Conservation (phyloP, 31 red algal species). For the Pterothamnion heteromorphum region DNA sequence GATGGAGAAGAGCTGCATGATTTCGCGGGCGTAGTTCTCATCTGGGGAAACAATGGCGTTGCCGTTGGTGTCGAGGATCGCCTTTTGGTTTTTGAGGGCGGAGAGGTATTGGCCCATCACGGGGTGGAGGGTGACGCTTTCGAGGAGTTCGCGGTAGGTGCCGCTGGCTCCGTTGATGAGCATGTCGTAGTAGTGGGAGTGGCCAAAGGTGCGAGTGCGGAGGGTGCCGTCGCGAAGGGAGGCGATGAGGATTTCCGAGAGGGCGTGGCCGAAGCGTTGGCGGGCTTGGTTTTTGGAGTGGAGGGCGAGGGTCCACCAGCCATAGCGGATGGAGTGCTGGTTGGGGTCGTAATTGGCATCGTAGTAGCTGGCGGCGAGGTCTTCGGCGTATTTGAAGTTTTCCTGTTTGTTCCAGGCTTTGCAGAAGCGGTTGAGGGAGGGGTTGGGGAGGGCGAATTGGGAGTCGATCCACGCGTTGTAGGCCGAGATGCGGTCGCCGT, state of each 20-base stretch:
- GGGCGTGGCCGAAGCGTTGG: neutral
- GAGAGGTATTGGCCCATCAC: neutral
- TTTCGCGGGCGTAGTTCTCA: slow-evolving; percentile 19
- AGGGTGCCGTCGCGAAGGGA: neutral
- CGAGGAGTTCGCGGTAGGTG: neutral
- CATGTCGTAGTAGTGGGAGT: neutral
- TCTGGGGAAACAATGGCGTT: neutral
- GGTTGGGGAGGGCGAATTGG: too few species aligned
- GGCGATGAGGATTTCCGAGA: neutral
- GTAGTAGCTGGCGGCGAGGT: too few species aligned
- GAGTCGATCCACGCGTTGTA: neutral
- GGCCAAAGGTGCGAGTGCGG: neutral
- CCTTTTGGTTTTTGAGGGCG: neutral
- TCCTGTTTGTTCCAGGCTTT: too few species aligned
- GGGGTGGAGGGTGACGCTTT: neutral
- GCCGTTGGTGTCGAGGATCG: too few species aligned
- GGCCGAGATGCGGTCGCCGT: neutral
- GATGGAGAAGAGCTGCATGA: slow-evolving; percentile 19
- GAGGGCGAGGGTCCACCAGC: neutral
- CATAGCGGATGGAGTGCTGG: neutral
- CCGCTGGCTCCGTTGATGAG: neutral
- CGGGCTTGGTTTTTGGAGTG: neutral
- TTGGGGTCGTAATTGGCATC: neutral
- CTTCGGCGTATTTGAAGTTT: too few species aligned
- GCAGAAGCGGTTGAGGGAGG: too few species aligned